Evolutionary conservation across 2,329 filamentous ascomycete species (phyloP), one percentile per base, ranked within the genome.

Genomic region (Leptographium galeiforme): DNA sequence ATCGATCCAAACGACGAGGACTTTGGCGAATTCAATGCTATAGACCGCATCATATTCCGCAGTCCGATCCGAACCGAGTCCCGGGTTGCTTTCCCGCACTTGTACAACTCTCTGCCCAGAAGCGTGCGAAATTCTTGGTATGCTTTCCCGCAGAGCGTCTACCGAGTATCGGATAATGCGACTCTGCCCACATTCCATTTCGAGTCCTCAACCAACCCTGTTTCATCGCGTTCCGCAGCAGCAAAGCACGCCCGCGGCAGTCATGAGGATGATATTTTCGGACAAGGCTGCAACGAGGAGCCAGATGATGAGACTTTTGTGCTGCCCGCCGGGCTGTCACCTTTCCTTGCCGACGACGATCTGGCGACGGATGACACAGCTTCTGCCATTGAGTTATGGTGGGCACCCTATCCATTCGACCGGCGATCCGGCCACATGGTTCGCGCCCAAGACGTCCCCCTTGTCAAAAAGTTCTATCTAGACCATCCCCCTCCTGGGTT

Each of bases 21-120:
- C 65, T 98, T 98, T 69, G 93, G 93, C 69, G 93, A 98, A 69
- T 98, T 98, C 76, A 98, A 98, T 64, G 93, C 93, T 38, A 98
- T 98, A 62, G 93, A 98, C 64, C 88, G 94, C 61, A 98, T 98
- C 69, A 98, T 98, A 61, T 98, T 98, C 77, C 86, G 93, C 59
- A 85, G 87, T 48, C 90, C 91, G 0, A 94, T 97, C 59, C 83
- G 91, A 61, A 98, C 91, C 10, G 93, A 98, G 69, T 96, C 94
- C 63, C 83, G 91, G 47, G 93, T 98, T 45, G 89, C 89, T 0
- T 97, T 88, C 66, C 93, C 93, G 0, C 96, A 85, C 66, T 76
- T 98, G 7, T 98, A 98, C 72, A 98, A 98, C 67, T 95, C 91
- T 18, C 76, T 98, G 7, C 94, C 93, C 2, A 79, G 94, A 62